phyloP scores from a whole-genome alignment of 1,284 basidiomycete genomes.

The Sanghuangporus baumii region DNA sequence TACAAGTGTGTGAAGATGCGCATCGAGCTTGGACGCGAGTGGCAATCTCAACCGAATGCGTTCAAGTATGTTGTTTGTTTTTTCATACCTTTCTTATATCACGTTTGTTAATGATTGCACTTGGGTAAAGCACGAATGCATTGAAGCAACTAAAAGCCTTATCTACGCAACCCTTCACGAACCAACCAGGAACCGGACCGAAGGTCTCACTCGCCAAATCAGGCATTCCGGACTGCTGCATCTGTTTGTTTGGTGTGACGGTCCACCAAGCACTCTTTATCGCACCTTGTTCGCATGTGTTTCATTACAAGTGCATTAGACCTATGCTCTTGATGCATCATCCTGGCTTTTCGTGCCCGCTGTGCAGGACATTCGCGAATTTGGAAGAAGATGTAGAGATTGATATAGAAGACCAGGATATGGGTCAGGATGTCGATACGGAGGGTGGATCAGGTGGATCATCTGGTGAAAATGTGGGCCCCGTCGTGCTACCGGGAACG shows the following conservation, averaged over 20 bases:
- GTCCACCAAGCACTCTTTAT: constrained; percentile 97
- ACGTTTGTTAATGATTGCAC: constrained; percentile 11
- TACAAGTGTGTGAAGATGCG: constrained; percentile 98
- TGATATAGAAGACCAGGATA: constrained; percentile 20
- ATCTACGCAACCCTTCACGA: constrained; percentile 34
- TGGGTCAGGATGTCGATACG: constrained; percentile 16
- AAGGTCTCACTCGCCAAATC: constrained; percentile 33
- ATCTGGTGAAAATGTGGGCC: constrained; percentile 22
- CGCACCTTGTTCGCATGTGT: constrained; percentile 93
- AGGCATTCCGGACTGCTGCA: constrained; percentile 86
- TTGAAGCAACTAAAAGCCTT: constrained; percentile 78
- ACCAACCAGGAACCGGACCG: constrained; percentile 27
- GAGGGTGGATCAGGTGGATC: constrained; percentile 22
- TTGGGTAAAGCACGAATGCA: constrained; percentile 56
- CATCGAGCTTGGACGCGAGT: constrained; percentile 86
- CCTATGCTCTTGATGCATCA: constrained; percentile 85
- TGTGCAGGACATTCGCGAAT: constrained; percentile 91
- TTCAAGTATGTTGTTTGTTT: constrained; percentile 76
- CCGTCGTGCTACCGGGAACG: background rate
- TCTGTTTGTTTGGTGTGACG: constrained; percentile 90
- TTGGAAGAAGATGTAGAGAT: constrained; percentile 92
- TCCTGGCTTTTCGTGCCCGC: constrained; percentile 92
- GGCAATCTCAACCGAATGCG: constrained; percentile 84
- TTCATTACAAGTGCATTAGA: constrained; percentile 98
- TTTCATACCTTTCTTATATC: background rate